A percentile compares a stretch with the other conserved stretches of the same genome.
phyloP scores from a whole-genome alignment of 345 rosid genomes.

The Fremontodendron californicum region DNA sequence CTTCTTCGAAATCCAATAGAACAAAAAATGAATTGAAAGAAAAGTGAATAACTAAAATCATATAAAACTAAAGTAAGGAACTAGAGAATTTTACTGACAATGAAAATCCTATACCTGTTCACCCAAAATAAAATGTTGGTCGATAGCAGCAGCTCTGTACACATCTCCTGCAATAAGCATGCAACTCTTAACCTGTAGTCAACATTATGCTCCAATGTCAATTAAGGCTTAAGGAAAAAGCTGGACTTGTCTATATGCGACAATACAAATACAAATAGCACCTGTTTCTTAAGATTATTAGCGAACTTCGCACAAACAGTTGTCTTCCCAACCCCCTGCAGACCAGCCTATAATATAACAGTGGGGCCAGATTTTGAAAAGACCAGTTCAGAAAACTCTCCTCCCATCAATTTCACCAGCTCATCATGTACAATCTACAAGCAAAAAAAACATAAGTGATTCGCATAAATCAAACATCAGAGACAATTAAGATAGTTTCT shows the following conservation, averaged over 20 bases:
- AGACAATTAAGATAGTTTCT: not conserved
- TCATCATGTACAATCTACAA: conserved; percentile 77
- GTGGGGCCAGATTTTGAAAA: conserved; percentile 82
- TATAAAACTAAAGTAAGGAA: not conserved
- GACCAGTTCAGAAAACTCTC: conserved; percentile 82
- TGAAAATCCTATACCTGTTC: conserved; percentile 56
- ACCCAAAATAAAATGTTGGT: conserved; percentile 90
- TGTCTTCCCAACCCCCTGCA: conserved; percentile 98
- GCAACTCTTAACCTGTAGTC: conserved; percentile 71
- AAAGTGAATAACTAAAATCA: not conserved
- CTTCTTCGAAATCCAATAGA: not conserved
- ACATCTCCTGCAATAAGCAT: conserved; percentile 98
- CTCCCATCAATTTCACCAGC: conserved; percentile 95
- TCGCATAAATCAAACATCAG: conserved; percentile 7
- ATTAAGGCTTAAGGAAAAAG: conserved; percentile 10
- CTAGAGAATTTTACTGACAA: conserved; percentile 11
- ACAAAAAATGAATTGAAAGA: not conserved
- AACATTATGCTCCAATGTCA: conserved; percentile 5
- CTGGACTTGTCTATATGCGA: not conserved
- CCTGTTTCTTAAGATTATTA: conserved; percentile 86
- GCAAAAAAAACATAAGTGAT: not conserved
- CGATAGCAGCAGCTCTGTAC: conserved; percentile 94
- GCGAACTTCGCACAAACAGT: conserved; percentile 94
- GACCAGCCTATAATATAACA: conserved; percentile 83
- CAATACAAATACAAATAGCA: conserved; percentile 23